Evolutionary conservation across 495 filamentous ascomycete genomes (phyloP).

Genomic region (Stereocaulon alpinum): DNA sequence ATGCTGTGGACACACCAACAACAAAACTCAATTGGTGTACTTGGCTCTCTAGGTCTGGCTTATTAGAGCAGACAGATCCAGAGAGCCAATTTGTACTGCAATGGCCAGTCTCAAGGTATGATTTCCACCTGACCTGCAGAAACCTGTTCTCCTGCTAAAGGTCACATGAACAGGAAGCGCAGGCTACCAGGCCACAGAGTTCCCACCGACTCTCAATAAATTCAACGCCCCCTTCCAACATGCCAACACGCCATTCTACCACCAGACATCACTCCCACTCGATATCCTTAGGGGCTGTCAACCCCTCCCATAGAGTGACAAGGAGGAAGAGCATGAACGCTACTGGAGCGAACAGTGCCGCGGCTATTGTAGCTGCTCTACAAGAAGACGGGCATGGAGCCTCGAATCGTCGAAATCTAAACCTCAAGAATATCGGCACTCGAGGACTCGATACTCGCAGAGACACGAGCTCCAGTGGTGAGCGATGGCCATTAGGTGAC

Average conservation of each 20-base stretch:
- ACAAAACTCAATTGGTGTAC: background rate
- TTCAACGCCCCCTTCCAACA: slow-evolving; percentile 17
- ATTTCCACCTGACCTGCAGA: background rate
- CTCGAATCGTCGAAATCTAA: slow-evolving; percentile 36
- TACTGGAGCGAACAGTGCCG: slow-evolving; percentile 60
- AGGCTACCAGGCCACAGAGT: slow-evolving; percentile 17
- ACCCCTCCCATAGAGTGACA: slow-evolving; percentile 72
- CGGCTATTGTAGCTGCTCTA: slow-evolving; percentile 63
- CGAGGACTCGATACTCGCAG: slow-evolving; percentile 36
- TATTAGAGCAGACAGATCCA: slow-evolving; percentile 13
- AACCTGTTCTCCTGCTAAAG: background rate
- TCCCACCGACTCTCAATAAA: slow-evolving; percentile 20
- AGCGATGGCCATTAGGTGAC: background rate
- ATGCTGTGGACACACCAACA: background rate
- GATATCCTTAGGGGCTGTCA: slow-evolving; percentile 66
- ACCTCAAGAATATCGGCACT: slow-evolving; percentile 30
- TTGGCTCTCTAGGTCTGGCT: slow-evolving; percentile 21
- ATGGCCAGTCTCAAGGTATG: slow-evolving; percentile 21
- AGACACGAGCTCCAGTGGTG: slow-evolving; percentile 23
- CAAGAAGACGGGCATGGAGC: slow-evolving; percentile 48
- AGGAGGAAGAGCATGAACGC: slow-evolving; percentile 89
- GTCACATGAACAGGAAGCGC: slow-evolving; percentile 16
- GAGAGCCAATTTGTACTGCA: slow-evolving; percentile 12
- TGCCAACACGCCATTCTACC: slow-evolving; percentile 36
- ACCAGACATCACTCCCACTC: slow-evolving; percentile 76